phyloP scores from a whole-genome alignment of 129 eudicot genomes.

The Flaveria sonorensis region DNA sequence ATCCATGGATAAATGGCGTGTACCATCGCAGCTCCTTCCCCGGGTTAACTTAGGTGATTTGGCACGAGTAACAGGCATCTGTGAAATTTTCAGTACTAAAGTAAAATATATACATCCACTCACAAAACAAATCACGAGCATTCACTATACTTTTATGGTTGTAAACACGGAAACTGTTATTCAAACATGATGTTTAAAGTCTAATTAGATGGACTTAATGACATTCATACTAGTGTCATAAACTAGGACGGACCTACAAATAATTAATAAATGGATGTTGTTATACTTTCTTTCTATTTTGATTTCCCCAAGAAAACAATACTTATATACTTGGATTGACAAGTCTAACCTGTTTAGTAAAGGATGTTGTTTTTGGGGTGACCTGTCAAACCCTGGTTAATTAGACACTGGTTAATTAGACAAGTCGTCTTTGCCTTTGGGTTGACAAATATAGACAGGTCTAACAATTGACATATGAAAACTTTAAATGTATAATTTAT shows the following conservation, averaged over 20 bases:
- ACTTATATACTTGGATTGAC: not conserved
- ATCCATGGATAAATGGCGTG: constrained; percentile 33
- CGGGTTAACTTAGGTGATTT: constrained; percentile 75
- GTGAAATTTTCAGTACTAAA: constrained; percentile 2
- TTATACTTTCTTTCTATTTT: not conserved
- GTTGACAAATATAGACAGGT: not conserved
- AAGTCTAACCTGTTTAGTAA: not conserved
- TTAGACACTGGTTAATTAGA: not conserved
- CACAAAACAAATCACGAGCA: not conserved
- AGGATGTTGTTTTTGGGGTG: not conserved
- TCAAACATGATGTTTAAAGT: not conserved
- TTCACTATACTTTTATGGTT: not conserved
- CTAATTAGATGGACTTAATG: not conserved
- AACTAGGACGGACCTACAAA: too few species aligned
- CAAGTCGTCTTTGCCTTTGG: not conserved
- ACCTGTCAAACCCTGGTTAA: not conserved
- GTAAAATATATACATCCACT: not conserved
- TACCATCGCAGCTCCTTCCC: constrained; percentile 72
- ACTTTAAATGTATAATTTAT: not conserved
- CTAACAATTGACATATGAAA: not conserved
- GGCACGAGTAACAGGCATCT: constrained; percentile 85
- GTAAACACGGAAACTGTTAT: not conserved
- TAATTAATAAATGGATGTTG: not conserved
- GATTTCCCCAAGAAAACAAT: not conserved
- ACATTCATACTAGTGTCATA: too few species aligned